Base-by-base conservation (phyloP, 1,284 basidiomycete genomes). In the Tylopilus orsonianus region DNA sequence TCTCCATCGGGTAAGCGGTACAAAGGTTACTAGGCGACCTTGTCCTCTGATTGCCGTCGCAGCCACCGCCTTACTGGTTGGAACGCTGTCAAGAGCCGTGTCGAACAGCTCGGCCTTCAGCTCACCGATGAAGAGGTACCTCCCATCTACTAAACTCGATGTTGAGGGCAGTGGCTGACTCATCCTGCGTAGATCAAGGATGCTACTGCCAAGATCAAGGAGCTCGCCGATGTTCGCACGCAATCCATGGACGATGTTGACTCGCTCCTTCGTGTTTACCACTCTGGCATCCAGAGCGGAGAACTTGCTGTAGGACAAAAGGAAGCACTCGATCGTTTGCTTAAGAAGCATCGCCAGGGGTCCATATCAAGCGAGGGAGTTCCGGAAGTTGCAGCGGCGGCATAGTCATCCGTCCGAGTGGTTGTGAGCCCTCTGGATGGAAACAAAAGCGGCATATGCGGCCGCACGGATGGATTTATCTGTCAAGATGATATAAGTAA, bases 171-270 rank as follows among this genome's bases (percentile, higher is more conserved):
- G 26, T 29, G 22, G 16, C 44, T 51, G 34, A 56, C 20, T n/a
- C 26, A 10, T 16, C 8, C 18, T 3, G 18, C 29, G 19, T 55
- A 87, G 81, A 78, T 97, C 79, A 97, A 99, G 86, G 95, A 98
- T 62, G 95, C 93, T 33, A 99, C 97, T 2, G 86, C 89, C 71
- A 98, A 97, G 83, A 98, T 99, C 80, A 99, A 99, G 85, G 92
- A 97, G 73, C 86, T 99, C 50, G 97, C 97, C 18, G 97, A 99
- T 65, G 93, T 99, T 46, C 87, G 93, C 57, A 97, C 95, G 24
- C 97, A 99, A 72, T 93, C 91, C 19, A 98, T 99, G 90, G 96
- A 99, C 68, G 96, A 99, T 67, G 97, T 99, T 54, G 97, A 99
- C 71, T 91, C 90, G 33, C 87, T 99, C 41, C 80, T 99, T 36